These are phyloP conservation scores for Pichia sp. DNA, from an alignment of 1,139 yeast species.

Conservation along the genomic window DNA sequence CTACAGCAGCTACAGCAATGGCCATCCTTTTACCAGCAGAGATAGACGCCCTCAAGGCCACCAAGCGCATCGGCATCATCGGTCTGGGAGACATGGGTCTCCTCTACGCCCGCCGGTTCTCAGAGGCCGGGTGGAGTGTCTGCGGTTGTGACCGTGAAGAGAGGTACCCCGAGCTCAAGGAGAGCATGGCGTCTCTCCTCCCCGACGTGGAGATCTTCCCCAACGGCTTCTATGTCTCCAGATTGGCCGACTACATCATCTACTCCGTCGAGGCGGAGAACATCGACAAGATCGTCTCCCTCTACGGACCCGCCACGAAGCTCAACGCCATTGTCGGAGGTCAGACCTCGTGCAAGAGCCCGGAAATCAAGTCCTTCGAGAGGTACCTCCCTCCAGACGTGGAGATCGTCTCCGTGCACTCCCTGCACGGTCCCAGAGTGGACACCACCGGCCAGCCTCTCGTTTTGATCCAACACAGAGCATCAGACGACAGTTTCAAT, in stretches of 20 bases:
- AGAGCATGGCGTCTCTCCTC: slow-evolving; percentile 39
- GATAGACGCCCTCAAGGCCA: slow-evolving; percentile 20
- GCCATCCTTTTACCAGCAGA: slow-evolving; percentile 16
- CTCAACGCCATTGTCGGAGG: slow-evolving; percentile 95
- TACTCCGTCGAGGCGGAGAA: slow-evolving; percentile 91
- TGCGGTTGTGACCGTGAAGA: slow-evolving; percentile 90
- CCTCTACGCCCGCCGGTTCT: slow-evolving; percentile 74
- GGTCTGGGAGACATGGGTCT: slow-evolving; percentile 98
- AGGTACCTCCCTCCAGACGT: slow-evolving; percentile 69
- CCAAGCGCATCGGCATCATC: slow-evolving; percentile 77
- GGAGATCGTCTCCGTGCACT: slow-evolving; percentile 83
- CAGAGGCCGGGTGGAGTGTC: slow-evolving; percentile 86
- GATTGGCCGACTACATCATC: slow-evolving; percentile 76
- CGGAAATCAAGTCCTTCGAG: slow-evolving; percentile 88
- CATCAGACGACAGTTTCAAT: slow-evolving; percentile 50
- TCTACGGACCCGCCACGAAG: slow-evolving; percentile 86
- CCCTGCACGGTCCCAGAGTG: slow-evolving; percentile 93
- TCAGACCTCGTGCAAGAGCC: slow-evolving; percentile 92
- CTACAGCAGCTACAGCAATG: slow-evolving; percentile 11
- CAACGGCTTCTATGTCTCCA: slow-evolving; percentile 83
- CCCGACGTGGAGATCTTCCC: slow-evolving; percentile 42
- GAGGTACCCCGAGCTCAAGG: slow-evolving; percentile 45
- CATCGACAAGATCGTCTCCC: slow-evolving; percentile 64
- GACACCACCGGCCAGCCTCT: slow-evolving; percentile 90
- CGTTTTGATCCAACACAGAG: slow-evolving; percentile 77